phyloP scores from a whole-genome alignment of 2,329 filamentous ascomycete genomes.

The Calonectria leucothoes region DNA sequence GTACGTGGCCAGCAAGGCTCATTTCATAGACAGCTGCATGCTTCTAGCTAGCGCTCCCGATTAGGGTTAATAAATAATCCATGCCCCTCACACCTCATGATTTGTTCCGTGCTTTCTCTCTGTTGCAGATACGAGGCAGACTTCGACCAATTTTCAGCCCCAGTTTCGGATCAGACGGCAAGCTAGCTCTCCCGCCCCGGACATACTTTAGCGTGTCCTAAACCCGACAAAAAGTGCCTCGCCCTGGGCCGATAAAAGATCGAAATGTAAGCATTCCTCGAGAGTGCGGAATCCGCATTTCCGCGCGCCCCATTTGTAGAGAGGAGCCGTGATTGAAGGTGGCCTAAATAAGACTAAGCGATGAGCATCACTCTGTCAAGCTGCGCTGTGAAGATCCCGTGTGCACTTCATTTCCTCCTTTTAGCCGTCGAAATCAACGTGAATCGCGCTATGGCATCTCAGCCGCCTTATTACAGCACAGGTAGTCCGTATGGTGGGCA shows the following conservation, averaged over 20 bases:
- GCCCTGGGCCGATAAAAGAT: neutral
- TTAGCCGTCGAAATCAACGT: neutral
- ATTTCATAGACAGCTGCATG: neutral
- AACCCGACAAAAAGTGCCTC: neutral
- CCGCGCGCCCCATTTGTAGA: neutral
- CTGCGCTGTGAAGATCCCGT: neutral
- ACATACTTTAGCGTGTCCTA: neutral
- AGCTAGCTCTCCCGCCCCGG: neutral
- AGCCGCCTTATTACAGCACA: neutral
- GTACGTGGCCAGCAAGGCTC: neutral
- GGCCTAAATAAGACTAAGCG: neutral
- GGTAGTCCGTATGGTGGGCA: neutral
- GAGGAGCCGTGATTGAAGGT: neutral
- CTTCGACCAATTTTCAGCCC: neutral
- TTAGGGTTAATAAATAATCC: neutral
- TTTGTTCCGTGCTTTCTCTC: neutral
- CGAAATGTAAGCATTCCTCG: neutral
- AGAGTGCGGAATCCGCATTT: neutral
- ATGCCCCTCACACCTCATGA: too few species aligned
- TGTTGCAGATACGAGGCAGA: constrained; percentile 2
- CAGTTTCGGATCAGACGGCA: neutral
- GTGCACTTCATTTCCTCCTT: neutral
- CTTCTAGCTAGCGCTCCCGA: neutral
- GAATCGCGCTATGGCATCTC: neutral
- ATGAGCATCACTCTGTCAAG: neutral